Evolutionary conservation across 768 basidiomycete species (phyloP).

Genomic region (Russula virescens): DNA sequence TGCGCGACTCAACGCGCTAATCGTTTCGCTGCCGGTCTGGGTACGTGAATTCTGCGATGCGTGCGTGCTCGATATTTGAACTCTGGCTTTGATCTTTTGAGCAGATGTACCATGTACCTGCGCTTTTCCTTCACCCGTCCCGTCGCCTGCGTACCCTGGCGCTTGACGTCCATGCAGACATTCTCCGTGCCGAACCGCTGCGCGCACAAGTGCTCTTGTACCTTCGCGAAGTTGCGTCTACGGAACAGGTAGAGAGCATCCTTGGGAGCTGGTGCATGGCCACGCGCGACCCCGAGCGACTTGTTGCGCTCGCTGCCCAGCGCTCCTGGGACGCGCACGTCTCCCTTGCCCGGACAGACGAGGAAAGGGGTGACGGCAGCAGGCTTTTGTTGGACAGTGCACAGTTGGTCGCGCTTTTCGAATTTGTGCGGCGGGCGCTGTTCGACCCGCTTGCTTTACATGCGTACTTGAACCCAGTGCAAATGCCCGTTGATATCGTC

Average conservation of each 20-base stretch:
- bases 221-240: constrained; percentile 42
- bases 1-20: constrained; percentile 35
- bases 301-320: constrained; percentile 45
- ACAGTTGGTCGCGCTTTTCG: constrained; percentile 36
- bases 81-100: neutral
- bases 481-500: constrained; percentile 37
- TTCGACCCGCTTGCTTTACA: constrained; percentile 61
- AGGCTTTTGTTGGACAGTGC: constrained; percentile 33
- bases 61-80: neutral
- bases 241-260: constrained; percentile 49
- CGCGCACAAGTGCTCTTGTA: constrained; percentile 47
- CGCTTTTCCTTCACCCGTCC: constrained; percentile 73
- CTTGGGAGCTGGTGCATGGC: constrained; percentile 71
- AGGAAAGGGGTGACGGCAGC: constrained; percentile 11
- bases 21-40: constrained; percentile 84
- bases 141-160: constrained; percentile 64
- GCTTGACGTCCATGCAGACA: constrained; percentile 53
- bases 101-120: constrained; percentile 82
- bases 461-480: constrained; percentile 54
- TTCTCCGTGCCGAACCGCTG: constrained; percentile 52
- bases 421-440: constrained; percentile 49
- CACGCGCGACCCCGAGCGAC: constrained; percentile 65
- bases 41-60: constrained; percentile 42
- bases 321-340: constrained; percentile 49
- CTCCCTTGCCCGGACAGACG: constrained; percentile 5